Evolutionary conservation across 441 rosid genomes (phyloP), one percentile per base, ranked within the genome.

Genomic region (Gossypium davidsonii): DNA sequence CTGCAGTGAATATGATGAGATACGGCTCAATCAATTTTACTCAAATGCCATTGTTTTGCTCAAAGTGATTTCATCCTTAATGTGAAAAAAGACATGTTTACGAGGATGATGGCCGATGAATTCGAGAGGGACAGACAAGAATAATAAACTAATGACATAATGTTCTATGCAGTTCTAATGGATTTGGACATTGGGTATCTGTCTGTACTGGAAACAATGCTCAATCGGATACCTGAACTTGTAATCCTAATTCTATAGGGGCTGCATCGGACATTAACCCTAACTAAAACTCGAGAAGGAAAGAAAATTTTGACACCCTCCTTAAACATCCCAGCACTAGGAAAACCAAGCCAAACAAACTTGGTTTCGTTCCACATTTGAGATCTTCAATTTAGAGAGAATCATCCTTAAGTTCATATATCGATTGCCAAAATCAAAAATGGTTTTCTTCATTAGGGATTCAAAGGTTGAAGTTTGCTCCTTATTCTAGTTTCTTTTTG

Each of bases 231-330:
- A 49, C 55, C 55, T 7, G 17, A n/a, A 5, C 55, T 49, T 49
- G 6, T 6, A n/a, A n/a, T 4, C 17, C 55, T 49, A n/a, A n/a
- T 49, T 14, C 55, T 49, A 14, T 49, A 49, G 55, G 20, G 55
- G 17, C 90, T 87, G 85, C 79, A 62, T 17, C 39, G 23, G 6
- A 31, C 49, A 62, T 14, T 6, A 55, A 55, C 59, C 21, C 20
- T 18, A 55, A 58, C 37, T 12, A 46, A 46, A 46, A 12, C 49
- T 10, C 21, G 26, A 15, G 59, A 55, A 11, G 59, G 21, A 55
- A 55, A 55, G 60, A 12, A 9, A 56, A 9, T 20, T 12, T 59
- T 59, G 25, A 59, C 18, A 34, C 39, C 64, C 17, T 59, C 39
- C 28, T 25, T 25, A 28, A 14, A 26, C 44, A 7, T 60, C 21